Evolutionary conservation across 257 asterid species (phyloP), one percentile per base, ranked within the genome.

Genomic region (Lithospermum erythrorhizon): DNA sequence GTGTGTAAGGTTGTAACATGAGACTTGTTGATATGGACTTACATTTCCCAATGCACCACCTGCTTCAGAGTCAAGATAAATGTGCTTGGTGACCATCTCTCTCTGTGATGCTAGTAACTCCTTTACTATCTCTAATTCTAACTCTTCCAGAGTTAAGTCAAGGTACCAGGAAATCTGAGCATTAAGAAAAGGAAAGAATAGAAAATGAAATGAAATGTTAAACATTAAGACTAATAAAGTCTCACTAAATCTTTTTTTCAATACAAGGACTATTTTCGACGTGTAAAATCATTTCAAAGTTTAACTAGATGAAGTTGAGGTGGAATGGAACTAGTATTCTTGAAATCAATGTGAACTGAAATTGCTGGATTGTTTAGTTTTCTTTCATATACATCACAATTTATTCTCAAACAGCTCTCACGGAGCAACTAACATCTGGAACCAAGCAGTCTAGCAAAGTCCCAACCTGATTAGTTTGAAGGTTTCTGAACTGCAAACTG

Each of bases 91-190:
- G 53, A 17, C 55, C 24, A 10, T 53, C 55, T 52, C 67, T 14
- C 55, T 53, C 59, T 55, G 32, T 37, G 62, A 37, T 16, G 15
- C 72, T 45, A 62, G 45, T 29, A 66, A 23, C 59, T 72, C 69
- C 68, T 58, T 58, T 61, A 66, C 54, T 37, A 21, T 29, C 25
- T 68, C 66, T 7, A 27, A 22, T 0, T 67, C 67, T 35, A 62
- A 62, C 65, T 72, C 76, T 30, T 72, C 72, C 3, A 53, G 54
- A 58, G 66, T 72, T 57, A 3, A 21, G 45, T 67, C 66, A 58
- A 72, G 69, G 64, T 0, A 41, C 72, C 69, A 57, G 24, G 55
- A 0, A 6, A 72, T 58, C 72, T 66, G 56, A 0, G 60, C 35
- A 1, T 13, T 2, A 60, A 14, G 5, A 11, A 45, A 10, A 21